A percentile compares a stretch with the other conserved stretches of the same genome.
Evolutionary conservation across 1,284 basidiomycete species (phyloP).

Genomic region (Rhizoctonia solani): DNA sequence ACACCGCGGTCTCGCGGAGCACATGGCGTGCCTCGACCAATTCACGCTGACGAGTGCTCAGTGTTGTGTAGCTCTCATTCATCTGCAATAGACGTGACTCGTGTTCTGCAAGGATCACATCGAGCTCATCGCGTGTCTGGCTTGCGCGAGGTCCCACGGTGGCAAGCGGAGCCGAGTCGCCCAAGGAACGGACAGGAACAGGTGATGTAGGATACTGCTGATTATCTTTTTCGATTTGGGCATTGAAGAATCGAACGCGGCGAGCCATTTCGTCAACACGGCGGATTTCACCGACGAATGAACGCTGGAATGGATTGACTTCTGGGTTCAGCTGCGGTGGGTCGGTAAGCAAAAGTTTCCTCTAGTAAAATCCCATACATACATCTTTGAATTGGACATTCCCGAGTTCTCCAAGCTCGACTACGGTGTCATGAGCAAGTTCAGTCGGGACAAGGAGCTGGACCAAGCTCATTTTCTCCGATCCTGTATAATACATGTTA

Average conservation of each 20-base stretch:
- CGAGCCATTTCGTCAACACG: slow-evolving; percentile 96
- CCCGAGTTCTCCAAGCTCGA: slow-evolving; percentile 93
- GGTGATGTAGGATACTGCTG: slow-evolving; percentile 58
- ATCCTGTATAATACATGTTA: slow-evolving; percentile 56
- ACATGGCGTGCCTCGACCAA: slow-evolving; percentile 93
- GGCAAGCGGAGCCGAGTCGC: slow-evolving; percentile 79
- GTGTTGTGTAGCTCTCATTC: slow-evolving; percentile 91
- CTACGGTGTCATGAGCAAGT: slow-evolving; percentile 95
- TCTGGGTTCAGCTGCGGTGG: slow-evolving; percentile 81
- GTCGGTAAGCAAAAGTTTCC: slow-evolving; percentile 14
- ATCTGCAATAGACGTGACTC: slow-evolving; percentile 87
- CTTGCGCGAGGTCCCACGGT: slow-evolving; percentile 89
- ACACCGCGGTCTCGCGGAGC: slow-evolving; percentile 92
- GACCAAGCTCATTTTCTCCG: slow-evolving; percentile 96
- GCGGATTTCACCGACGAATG: slow-evolving; percentile 94
- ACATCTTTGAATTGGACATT: slow-evolving; percentile 99
- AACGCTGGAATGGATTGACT: slow-evolving; percentile 97
- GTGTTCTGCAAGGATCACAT: slow-evolving; percentile 84
- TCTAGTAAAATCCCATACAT: slow-evolving; percentile 43
- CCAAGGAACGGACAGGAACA: slow-evolving; percentile 78
- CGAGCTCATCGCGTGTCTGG: slow-evolving; percentile 92
- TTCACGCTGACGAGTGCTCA: slow-evolving; percentile 86
- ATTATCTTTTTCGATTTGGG: slow-evolving; percentile 81
- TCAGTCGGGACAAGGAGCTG: slow-evolving; percentile 98
- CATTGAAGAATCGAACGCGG: slow-evolving; percentile 86